These are phyloP conservation scores for Hemisphaericaspora nanyangensis DNA, from an alignment of 805 yeast genomes.

Conservation along the genomic window DNA sequence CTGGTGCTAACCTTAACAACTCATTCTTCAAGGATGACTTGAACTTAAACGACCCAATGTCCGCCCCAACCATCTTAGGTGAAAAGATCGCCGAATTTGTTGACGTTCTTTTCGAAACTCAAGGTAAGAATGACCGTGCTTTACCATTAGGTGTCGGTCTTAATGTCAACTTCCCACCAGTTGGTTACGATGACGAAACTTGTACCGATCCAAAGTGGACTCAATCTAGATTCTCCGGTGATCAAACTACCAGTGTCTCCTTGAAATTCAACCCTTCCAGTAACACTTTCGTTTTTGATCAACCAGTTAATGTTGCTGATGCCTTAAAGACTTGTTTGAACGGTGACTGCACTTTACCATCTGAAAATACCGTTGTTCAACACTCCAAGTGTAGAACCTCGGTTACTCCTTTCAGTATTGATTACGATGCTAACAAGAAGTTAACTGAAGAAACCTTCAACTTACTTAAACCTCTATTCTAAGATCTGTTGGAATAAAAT, in stretches of 20 bases:
- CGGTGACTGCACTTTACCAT: constrained; percentile 44
- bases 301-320: constrained; percentile 6
- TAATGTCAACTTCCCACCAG: constrained; percentile 48
- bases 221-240: constrained; percentile 45
- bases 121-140: constrained; percentile 33
- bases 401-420: constrained; percentile 46
- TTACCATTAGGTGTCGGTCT: constrained; percentile 45
- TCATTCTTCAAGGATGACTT: constrained; percentile 46
- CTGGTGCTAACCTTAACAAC: constrained; percentile 49
- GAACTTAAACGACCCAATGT: constrained; percentile 33
- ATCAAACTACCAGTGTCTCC: constrained; percentile 25
- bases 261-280: constrained; percentile 39
- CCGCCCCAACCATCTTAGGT: constrained; percentile 45
- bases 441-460: not conserved
- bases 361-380: constrained; percentile 31
- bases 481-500: too few species aligned
- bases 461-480: not conserved
- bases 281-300: constrained; percentile 19
- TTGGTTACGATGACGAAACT: constrained; percentile 35
- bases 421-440: constrained; percentile 35
- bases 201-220: constrained; percentile 44
- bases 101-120: constrained; percentile 30
- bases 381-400: constrained; percentile 39
- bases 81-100: constrained; percentile 37
- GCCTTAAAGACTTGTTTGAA: constrained; percentile 26